Percentiles rank a stretch among this genome's conserved stretches.
Conservation (phyloP, 805 yeast species). For the Hanseniaspora nectarophila region DNA sequence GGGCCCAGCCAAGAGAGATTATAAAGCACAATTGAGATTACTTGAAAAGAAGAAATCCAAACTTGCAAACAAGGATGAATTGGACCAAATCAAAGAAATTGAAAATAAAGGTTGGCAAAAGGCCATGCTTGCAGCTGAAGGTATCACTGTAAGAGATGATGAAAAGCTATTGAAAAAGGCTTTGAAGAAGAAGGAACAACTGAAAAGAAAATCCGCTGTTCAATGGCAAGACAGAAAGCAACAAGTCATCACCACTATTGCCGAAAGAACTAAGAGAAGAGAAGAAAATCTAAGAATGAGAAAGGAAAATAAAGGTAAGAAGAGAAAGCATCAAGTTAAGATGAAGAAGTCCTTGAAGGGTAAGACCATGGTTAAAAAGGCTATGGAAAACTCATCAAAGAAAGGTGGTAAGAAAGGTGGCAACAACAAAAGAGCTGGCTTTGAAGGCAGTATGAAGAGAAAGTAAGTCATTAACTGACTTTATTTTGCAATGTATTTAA, state of each 20-base stretch:
- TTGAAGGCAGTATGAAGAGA: slow-evolving; percentile 57
- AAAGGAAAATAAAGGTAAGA: slow-evolving; percentile 72
- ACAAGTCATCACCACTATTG: slow-evolving; percentile 59
- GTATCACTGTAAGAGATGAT: slow-evolving; percentile 77
- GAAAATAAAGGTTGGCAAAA: slow-evolving; percentile 78
- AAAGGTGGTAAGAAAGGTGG: neutral
- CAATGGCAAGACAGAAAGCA: slow-evolving; percentile 90
- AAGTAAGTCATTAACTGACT: neutral
- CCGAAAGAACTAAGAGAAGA: slow-evolving; percentile 71
- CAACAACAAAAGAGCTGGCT: slow-evolving; percentile 59
- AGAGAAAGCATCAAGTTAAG: slow-evolving; percentile 60
- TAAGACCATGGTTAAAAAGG: slow-evolving; percentile 19
- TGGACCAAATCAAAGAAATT: slow-evolving; percentile 42
- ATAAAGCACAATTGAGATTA: slow-evolving; percentile 66
- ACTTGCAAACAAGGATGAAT: slow-evolving; percentile 48
- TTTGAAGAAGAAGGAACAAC: slow-evolving; percentile 66
- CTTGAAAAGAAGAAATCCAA: slow-evolving; percentile 64
- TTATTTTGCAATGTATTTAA: neutral
- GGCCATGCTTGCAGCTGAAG: slow-evolving; percentile 78
- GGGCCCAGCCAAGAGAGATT: slow-evolving; percentile 78
- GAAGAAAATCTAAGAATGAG: slow-evolving; percentile 82
- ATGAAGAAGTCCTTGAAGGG: slow-evolving; percentile 29
- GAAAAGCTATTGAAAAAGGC: slow-evolving; percentile 80
- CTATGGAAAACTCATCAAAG: neutral
- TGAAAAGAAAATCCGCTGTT: slow-evolving; percentile 71